Evolutionary conservation across 176 grass and related monocot species (phyloP).

Genomic region (Melocanna baccifera): DNA sequence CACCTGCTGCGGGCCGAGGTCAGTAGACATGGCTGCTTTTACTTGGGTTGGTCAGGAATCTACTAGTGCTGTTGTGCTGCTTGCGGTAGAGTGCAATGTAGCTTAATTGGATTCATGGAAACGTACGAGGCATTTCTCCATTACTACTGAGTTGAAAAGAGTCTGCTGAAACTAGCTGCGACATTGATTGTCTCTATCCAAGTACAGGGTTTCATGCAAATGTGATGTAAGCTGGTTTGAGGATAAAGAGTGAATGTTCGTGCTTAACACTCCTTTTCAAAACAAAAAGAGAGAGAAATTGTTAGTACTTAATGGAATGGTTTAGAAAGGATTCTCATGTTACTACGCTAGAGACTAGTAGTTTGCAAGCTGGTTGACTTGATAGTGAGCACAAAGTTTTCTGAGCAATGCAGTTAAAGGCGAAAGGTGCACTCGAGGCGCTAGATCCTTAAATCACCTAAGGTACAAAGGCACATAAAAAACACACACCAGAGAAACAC

Average conservation of each 20-base stretch:
- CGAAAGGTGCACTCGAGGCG: background rate
- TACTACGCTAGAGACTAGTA: background rate
- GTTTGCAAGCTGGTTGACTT: background rate
- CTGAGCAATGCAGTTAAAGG: background rate
- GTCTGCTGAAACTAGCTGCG: conserved; percentile 21
- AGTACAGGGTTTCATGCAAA: background rate
- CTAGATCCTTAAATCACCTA: conserved; percentile 7
- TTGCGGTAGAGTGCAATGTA: conserved; percentile 8
- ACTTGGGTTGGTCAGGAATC: background rate
- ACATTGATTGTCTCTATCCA: conserved; percentile 13
- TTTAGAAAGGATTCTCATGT: background rate
- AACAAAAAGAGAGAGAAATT: background rate
- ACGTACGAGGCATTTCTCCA: background rate
- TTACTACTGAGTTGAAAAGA: conserved; percentile 6
- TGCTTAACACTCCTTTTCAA: background rate
- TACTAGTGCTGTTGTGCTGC: background rate
- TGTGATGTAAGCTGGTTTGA: background rate
- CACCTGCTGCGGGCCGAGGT: conserved; percentile 95
- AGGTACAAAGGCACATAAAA: conserved; percentile 1
- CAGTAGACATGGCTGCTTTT: conserved; percentile 29
- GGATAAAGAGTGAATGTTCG: conserved; percentile 1
- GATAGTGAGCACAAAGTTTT: background rate
- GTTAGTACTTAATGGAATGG: background rate
- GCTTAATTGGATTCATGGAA: conserved; percentile 20
- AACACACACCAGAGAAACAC: background rate